Percentiles rank a stretch among this genome's conserved stretches.
Conservation (phyloP, 2,329 filamentous ascomycete species). For the Hymenoscyphus scutula region DNA sequence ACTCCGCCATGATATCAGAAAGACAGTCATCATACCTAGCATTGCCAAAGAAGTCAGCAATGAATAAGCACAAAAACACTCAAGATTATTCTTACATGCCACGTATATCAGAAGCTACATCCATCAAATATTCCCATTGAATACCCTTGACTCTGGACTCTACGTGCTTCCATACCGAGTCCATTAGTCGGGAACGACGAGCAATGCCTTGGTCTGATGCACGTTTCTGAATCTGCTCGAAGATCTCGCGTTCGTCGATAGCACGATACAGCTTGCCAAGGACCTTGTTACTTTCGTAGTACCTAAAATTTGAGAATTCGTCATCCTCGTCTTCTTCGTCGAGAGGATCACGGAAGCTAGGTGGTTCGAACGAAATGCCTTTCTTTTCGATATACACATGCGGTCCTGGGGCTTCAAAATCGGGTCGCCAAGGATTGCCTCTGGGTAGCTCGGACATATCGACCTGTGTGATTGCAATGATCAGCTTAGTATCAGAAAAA, state of each 20-base stretch:
- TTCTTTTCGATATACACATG: slow-evolving; percentile 42
- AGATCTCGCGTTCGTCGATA: slow-evolving; percentile 70
- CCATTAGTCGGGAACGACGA: slow-evolving; percentile 25
- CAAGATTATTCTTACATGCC: slow-evolving; percentile 41
- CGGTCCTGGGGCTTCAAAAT: slow-evolving; percentile 53
- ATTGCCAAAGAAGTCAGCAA: not conserved
- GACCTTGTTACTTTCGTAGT: slow-evolving; percentile 66
- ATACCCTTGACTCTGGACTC: slow-evolving; percentile 35
- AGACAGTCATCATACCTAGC: slow-evolving; percentile 53
- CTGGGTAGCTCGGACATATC: slow-evolving; percentile 26
- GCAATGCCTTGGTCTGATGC: slow-evolving; percentile 13
- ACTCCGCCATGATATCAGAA: slow-evolving; percentile 45
- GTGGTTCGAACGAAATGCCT: slow-evolving; percentile 23
- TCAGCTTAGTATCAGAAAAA: not conserved
- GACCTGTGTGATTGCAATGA: slow-evolving; percentile 21
- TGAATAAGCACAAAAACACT: not conserved
- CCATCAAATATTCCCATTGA: slow-evolving; percentile 40
- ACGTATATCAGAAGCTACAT: slow-evolving; percentile 41
- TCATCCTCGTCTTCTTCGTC: slow-evolving; percentile 48
- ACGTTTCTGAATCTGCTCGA: slow-evolving; percentile 31
- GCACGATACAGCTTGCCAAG: slow-evolving; percentile 69
- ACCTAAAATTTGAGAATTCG: slow-evolving; percentile 49
- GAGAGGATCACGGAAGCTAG: slow-evolving; percentile 11
- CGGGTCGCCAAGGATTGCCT: slow-evolving; percentile 41
- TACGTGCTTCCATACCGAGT: slow-evolving; percentile 42